Evolutionary conservation across 2,329 filamentous ascomycete genomes (phyloP).

Genomic region (Fusarium transvaalense): DNA sequence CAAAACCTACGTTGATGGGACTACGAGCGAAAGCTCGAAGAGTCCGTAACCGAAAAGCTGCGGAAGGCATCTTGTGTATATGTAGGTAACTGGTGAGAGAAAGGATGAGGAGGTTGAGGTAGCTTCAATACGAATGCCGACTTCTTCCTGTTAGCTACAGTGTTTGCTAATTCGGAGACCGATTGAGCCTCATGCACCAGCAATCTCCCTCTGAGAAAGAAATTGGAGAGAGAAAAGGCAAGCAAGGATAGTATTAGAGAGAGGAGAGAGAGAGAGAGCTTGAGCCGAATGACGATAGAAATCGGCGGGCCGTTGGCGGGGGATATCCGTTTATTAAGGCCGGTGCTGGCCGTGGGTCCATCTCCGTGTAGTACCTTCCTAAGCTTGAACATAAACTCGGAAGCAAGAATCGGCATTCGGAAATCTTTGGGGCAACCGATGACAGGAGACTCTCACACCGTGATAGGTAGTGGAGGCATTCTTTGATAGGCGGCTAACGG

Average conservation of each 20-base stretch:
- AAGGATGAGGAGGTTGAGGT: conserved; percentile 5
- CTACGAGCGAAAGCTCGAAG: conserved; percentile 67
- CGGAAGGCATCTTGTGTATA: conserved; percentile 61
- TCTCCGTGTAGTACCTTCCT: conserved; percentile 17
- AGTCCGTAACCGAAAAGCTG: conserved; percentile 63
- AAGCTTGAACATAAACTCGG: conserved; percentile 32
- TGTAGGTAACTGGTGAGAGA: conserved; percentile 8
- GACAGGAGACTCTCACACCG: conserved; percentile 1
- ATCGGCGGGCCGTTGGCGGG: conserved; percentile 40
- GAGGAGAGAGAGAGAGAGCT: conserved; percentile 1
- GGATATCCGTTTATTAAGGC: conserved; percentile 43
- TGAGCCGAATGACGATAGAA: conserved; percentile 34
- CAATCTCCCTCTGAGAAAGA: background rate
- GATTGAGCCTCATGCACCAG: conserved; percentile 28
- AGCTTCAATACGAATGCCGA: conserved; percentile 25
- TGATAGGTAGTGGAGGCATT: background rate
- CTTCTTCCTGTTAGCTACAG: conserved; percentile 13
- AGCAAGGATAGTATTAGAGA: conserved; percentile 5
- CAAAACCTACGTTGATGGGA: conserved; percentile 64
- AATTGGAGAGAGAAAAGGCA: background rate
- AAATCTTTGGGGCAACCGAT: conserved; percentile 1
- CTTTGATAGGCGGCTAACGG: background rate
- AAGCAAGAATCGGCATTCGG: conserved; percentile 47
- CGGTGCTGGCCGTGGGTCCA: conserved; percentile 38
- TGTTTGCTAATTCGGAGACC: conserved; percentile 9